Percentiles rank a stretch among this genome's conserved stretches.
Evolutionary conservation across 495 filamentous ascomycete species (phyloP).

Genomic region (Cercophora sp.): DNA sequence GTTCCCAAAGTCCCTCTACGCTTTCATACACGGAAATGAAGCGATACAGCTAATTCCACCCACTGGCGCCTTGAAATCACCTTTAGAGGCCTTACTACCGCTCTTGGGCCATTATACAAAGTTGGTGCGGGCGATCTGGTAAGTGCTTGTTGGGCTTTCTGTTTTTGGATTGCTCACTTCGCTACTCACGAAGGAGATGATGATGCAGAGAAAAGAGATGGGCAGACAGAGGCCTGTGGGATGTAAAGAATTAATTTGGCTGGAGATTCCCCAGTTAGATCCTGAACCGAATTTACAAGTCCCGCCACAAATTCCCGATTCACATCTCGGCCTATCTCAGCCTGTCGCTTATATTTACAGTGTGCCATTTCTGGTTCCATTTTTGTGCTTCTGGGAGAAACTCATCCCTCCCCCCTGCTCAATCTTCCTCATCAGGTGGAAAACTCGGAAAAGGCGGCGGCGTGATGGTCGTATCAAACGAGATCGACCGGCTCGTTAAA

Average conservation of each 20-base stretch:
- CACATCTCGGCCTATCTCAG: no score
- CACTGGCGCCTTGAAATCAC: background rate
- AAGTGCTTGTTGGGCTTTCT: background rate
- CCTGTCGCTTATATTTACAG: no score
- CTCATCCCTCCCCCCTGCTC: no score
- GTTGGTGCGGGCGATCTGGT: background rate
- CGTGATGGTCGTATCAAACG: background rate
- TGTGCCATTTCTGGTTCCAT: no score
- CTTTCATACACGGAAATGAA: background rate
- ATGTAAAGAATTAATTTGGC: no score
- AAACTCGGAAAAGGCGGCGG: slow-evolving; percentile 3
- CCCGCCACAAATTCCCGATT: no score
- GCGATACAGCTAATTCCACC: background rate
- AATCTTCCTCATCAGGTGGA: slow-evolving; percentile 1
- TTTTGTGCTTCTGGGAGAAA: no score
- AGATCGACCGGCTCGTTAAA: background rate
- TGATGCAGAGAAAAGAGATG: background rate
- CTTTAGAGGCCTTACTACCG: background rate
- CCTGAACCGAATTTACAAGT: no score
- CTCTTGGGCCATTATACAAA: background rate
- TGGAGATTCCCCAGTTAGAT: no score
- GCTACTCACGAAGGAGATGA: background rate
- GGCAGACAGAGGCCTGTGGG: background rate
- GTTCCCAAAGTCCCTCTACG: background rate
- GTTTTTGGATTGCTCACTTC: background rate